Evolutionary conservation across 495 filamentous ascomycete species (phyloP).

Genomic region (Oleoguttula mirabilis): DNA sequence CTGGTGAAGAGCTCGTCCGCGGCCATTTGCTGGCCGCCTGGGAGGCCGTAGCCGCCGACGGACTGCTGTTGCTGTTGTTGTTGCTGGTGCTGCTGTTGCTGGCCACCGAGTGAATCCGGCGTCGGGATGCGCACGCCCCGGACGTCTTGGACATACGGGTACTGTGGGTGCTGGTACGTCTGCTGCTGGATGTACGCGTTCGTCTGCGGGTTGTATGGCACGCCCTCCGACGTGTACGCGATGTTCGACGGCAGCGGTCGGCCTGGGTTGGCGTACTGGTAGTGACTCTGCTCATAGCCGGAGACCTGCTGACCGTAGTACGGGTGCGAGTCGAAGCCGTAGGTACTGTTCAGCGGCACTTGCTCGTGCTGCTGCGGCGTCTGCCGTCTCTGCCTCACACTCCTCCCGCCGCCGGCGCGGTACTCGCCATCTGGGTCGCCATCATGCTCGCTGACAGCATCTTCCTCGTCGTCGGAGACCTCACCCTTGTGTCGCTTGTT

Average conservation of each 20-base stretch:
- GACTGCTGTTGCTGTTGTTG: constrained; percentile 10
- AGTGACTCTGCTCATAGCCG: constrained; percentile 9
- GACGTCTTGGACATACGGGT: constrained; percentile 14
- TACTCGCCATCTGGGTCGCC: constrained; percentile 20
- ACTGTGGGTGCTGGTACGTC: constrained; percentile 9
- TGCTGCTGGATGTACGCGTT: constrained; percentile 5
- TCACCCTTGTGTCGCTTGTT: constrained; percentile 38
- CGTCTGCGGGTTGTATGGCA: constrained; percentile 15
- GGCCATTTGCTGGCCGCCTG: constrained; percentile 12
- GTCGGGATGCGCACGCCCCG: constrained; percentile 13
- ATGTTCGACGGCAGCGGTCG: constrained; percentile 15
- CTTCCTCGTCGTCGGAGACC: constrained; percentile 21
- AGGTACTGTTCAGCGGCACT: constrained; percentile 6
- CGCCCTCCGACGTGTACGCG: constrained; percentile 3
- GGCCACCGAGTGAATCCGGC: constrained; percentile 1
- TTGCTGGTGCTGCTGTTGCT: constrained; percentile 4
- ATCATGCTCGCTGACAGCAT: constrained; percentile 13
- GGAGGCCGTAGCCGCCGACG: constrained; percentile 18
- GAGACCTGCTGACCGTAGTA: constrained; percentile 15
- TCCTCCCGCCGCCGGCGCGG: constrained; percentile 5
- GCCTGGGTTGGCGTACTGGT: constrained; percentile 10
- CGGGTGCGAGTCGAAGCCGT: constrained; percentile 15
- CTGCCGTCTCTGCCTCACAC: constrained; percentile 6
- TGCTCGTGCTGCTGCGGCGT: constrained; percentile 1
- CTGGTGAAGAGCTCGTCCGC: constrained; percentile 13